Base-by-base conservation (phyloP, 1,284 basidiomycete genomes). In the Coniophora puteana region DNA sequence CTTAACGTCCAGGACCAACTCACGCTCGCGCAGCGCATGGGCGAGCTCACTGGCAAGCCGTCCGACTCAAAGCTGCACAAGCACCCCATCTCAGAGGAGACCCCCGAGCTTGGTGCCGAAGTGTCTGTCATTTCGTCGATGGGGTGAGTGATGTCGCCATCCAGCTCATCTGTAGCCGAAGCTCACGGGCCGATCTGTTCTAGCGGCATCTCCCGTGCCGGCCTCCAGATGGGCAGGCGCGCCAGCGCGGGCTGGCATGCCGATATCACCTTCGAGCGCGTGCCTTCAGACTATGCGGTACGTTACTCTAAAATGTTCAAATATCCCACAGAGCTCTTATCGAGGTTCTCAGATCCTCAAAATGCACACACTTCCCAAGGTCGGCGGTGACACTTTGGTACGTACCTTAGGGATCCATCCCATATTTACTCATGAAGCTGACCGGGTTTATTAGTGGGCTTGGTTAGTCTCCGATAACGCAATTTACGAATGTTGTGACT, bases 231-330 rank as follows among this genome's bases (percentile, higher is more conserved):
- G 16, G 57, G 50, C 18, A 51, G 51, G 11, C 62, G 62, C 14
- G 67, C 68, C 13, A 69, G 66, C 47, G 59, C 54, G 32, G 70
- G 67, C n/a, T 76, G 72, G 74, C 75, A 77, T 49, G 57, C 76
- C 0, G 83, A 89, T 58, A 82, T 87, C 52, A 80, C 80, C 0
- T 89, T 87, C 51, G 85, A 89, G 57, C 67, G 61, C 6, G 67
- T 81, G 2, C 83, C 84, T 0, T 73, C 78, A 0, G 80, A 84
- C 56, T 88, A 81, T 52, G 71, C 78, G 2, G 66, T 71, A 39
- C 18, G 64, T 52, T 25, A 33, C n/a, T 28, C 21, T 8, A 8
- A 24, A 24, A 16, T 8, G 10, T 33, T 17, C 8, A 33, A 33
- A 33, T 18, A 34, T 18, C 25, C 27, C 24, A 11, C 27, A 21